phyloP scores from a whole-genome alignment of 768 basidiomycete genomes.

The Trametes gibbosa region DNA sequence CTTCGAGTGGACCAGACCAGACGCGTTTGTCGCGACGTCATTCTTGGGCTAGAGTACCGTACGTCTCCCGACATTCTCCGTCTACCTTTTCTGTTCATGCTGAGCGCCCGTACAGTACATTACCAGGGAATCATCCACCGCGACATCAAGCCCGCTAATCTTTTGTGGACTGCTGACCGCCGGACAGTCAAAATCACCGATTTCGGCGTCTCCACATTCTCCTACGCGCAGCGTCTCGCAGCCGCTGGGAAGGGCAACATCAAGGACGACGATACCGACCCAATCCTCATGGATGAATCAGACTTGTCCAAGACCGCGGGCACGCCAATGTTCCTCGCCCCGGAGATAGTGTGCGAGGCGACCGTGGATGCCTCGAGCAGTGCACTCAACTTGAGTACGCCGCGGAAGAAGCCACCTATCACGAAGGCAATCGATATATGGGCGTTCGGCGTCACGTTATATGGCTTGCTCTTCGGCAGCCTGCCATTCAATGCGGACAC shows the following conservation, averaged over 20 bases:
- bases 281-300: conserved; percentile 75
- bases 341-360: conserved; percentile 82
- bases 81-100: neutral
- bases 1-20: conserved; percentile 80
- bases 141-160: conserved; percentile 98
- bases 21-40: conserved; percentile 87
- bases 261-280: conserved; percentile 40
- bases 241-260: conserved; percentile 49
- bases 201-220: conserved; percentile 97
- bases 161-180: conserved; percentile 86
- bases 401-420: conserved; percentile 50
- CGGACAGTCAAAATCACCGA: conserved; percentile 94
- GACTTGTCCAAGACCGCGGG: conserved; percentile 91
- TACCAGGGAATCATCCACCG: conserved; percentile 98
- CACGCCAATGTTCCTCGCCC: conserved; percentile 94
- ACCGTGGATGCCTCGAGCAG: conserved; percentile 21
- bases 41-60: conserved; percentile 95
- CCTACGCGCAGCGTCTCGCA: conserved; percentile 79
- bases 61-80: conserved; percentile 35
- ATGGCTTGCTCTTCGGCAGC: conserved; percentile 87
- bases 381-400: conserved; percentile 35
- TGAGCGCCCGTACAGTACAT: conserved; percentile 62
- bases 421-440: conserved; percentile 96
- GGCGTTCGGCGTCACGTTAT: conserved; percentile 95
- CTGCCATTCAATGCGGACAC: conserved; percentile 69